phyloP scores from a whole-genome alignment of 2,329 filamentous ascomycete species.

The Colletotrichum destructivum region DNA sequence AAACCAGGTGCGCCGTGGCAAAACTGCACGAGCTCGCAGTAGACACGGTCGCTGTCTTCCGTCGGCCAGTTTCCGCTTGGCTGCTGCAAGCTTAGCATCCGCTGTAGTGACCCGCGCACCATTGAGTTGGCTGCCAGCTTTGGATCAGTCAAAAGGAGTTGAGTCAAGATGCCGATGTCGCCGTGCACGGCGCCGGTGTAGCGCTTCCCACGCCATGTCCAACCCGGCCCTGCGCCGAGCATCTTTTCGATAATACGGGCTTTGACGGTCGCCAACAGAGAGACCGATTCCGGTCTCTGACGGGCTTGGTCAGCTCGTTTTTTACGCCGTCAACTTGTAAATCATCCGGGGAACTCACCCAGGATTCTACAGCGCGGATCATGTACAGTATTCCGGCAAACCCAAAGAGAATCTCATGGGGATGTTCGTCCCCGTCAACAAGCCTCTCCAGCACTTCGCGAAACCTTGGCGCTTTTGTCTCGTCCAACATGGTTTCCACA shows the following conservation, averaged over 20 bases:
- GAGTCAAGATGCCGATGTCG: constrained; percentile 78
- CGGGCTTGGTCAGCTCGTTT: constrained; percentile 66
- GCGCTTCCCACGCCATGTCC: constrained; percentile 75
- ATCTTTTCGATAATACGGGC: constrained; percentile 19
- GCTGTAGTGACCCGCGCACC: constrained; percentile 66
- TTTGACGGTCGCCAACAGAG: constrained; percentile 54
- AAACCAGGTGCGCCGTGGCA: constrained; percentile 79
- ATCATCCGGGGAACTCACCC: constrained; percentile 66
- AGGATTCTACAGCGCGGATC: constrained; percentile 73
- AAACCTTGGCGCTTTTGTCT: constrained; percentile 56
- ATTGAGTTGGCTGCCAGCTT: constrained; percentile 68
- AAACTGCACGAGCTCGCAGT: constrained; percentile 70
- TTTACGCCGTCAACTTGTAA: constrained; percentile 51
- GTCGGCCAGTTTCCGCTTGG: constrained; percentile 75
- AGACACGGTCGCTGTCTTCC: constrained; percentile 2
- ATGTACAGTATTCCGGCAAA: constrained; percentile 78
- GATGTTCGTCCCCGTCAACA: constrained; percentile 54
- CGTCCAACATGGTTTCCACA: constrained; percentile 58
- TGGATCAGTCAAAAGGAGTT: constrained; percentile 73
- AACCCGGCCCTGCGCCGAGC: constrained; percentile 56
- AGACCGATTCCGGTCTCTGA: constrained; percentile 68
- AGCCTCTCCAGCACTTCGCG: constrained; percentile 29
- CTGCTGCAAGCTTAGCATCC: constrained; percentile 72
- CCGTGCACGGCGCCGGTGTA: constrained; percentile 80
- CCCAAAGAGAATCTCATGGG: constrained; percentile 77